phyloP scores from a whole-genome alignment of 2,329 filamentous ascomycete species.

The Aureobasidium mangrovei region DNA sequence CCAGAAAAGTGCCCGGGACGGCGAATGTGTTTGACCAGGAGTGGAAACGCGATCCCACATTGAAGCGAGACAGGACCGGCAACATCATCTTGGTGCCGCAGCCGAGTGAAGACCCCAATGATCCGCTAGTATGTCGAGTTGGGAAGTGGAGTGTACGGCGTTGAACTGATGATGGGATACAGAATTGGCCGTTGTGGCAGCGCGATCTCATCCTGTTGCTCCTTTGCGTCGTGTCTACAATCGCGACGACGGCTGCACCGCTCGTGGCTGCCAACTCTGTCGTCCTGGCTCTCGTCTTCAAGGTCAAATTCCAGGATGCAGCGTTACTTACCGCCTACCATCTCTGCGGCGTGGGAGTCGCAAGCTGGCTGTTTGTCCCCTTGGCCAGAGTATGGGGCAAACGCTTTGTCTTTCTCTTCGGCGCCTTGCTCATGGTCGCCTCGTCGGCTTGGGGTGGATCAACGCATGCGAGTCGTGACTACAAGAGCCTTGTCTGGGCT shows the following conservation, averaged over 20 bases:
- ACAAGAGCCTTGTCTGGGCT: constrained; percentile 67
- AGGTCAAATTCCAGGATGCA: constrained; percentile 58
- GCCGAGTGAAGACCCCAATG: constrained; percentile 82
- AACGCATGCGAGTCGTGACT: constrained; percentile 48
- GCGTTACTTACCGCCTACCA: constrained; percentile 82
- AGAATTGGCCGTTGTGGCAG: constrained; percentile 81
- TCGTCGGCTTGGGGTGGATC: constrained; percentile 73
- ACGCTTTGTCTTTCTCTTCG: constrained; percentile 74
- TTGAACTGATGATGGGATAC: constrained; percentile 10
- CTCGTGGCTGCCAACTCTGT: constrained; percentile 84
- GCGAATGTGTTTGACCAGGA: constrained; percentile 28
- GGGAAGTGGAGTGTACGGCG: neutral
- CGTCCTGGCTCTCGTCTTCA: constrained; percentile 60
- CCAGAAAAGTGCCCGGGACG: constrained; percentile 61
- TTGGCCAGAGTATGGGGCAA: constrained; percentile 88
- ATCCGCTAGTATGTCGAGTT: constrained; percentile 55
- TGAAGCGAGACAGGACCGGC: constrained; percentile 6
- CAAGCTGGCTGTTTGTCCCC: constrained; percentile 78
- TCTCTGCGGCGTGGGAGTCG: constrained; percentile 70
- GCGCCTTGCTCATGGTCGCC: constrained; percentile 62
- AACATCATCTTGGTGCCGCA: constrained; percentile 69
- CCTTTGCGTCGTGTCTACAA: constrained; percentile 70
- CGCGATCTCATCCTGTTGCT: constrained; percentile 72
- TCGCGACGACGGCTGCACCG: constrained; percentile 75
- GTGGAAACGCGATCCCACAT: constrained; percentile 16